Evolutionary conservation across 2,329 filamentous ascomycete species (phyloP), one percentile per base, ranked within the genome.

Genomic region (Fusarium penzigii): DNA sequence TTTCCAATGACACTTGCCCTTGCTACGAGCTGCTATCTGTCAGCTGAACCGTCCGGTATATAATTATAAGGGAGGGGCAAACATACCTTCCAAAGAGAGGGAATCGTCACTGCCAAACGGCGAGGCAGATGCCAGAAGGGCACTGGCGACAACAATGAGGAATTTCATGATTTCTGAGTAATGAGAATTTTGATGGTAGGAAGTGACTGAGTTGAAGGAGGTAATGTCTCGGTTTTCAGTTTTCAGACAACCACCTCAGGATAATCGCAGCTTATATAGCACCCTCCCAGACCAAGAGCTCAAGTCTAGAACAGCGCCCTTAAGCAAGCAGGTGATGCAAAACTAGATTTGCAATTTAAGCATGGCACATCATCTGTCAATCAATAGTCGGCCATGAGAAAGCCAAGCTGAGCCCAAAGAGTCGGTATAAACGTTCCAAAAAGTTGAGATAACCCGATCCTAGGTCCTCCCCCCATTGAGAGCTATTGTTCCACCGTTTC

Each of bases 1-100:
- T 32, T 59, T 58, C 44, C 46, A 63, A 8, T 57, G 45, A 7
- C 61, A 64, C 13, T 42, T 60, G 13, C 17, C 38, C 1, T 38
- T 20, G 17, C 8, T 41, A 12, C 61, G 59, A 2, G 41, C 59
- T 63, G 6, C 2, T 14, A 4, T 0, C 4, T 1, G n/a, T 59
- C 16, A 64, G 55, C 7, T 36, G 13, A 8, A n/a, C 1, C 4
- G 8, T 7, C 1, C 5, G 11, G 0, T 36, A n/a, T 5, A 3
- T 3, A 2, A n/a, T 1, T 8, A 3, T 5, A n/a, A 1, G 11
- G 7, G 8, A 36, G 10, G 9, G 9, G 4, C 9, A 3, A 5
- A 53, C 57, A 55, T 2, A 57, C 57, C 38, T 40, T 47, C 25
- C 9, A 61, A 38, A 1, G 44, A 39, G 39, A 39, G 29, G 20